phyloP scores from a whole-genome alignment of 495 filamentous ascomycete species.

The Trichoderma orchidacearum region DNA sequence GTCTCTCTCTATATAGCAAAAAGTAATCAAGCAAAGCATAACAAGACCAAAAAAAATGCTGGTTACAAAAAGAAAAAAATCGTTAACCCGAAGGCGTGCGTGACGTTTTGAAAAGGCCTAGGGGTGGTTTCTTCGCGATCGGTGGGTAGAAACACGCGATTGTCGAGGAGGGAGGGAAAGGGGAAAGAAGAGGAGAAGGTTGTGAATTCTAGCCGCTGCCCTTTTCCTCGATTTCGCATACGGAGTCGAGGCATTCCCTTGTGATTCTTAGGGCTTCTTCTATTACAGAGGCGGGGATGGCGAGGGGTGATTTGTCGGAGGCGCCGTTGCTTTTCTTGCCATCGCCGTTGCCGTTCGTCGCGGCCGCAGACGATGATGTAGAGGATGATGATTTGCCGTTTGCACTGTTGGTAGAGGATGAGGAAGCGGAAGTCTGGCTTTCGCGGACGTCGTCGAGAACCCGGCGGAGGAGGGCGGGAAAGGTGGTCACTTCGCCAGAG shows the following conservation, averaged over 20 bases:
- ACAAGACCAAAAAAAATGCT: neutral
- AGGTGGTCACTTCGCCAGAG: constrained; percentile 35
- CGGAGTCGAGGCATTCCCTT: constrained; percentile 32
- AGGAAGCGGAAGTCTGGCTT: constrained; percentile 22
- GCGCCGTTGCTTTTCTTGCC: constrained; percentile 13
- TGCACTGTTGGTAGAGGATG: constrained; percentile 4
- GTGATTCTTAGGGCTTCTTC: constrained; percentile 39
- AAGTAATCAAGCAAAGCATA: neutral
- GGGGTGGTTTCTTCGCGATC: neutral
- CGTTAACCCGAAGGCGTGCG: neutral
- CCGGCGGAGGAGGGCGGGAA: constrained; percentile 34
- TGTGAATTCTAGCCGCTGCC: constrained; percentile 4
- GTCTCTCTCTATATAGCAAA: neutral
- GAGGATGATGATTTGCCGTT: neutral
- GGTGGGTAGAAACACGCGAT: neutral
- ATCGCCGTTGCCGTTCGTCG: constrained; percentile 11
- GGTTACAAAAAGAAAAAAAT: neutral
- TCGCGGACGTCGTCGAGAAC: constrained; percentile 37
- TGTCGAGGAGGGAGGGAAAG: neutral
- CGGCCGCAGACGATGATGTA: neutral
- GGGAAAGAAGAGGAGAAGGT: neutral
- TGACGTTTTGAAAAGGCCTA: neutral
- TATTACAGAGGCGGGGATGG: constrained; percentile 33
- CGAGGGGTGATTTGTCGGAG: constrained; percentile 18
- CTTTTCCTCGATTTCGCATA: constrained; percentile 32